Evolutionary conservation across 1,139 yeast genomes (phyloP).

Genomic region (Blastobotrys arbuscula): DNA sequence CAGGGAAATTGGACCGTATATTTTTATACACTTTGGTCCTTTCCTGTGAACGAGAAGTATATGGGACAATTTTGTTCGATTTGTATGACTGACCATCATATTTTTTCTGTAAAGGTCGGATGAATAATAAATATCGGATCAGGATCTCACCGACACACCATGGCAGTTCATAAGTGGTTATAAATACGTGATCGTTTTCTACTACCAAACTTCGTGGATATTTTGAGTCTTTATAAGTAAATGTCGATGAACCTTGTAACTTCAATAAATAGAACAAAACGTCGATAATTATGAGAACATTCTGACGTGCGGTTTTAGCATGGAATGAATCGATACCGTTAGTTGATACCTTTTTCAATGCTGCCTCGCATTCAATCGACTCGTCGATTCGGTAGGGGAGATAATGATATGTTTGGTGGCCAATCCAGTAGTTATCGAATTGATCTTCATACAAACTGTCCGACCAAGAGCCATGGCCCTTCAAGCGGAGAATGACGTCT

Average conservation of each 20-base stretch:
- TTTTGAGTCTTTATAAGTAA: not conserved
- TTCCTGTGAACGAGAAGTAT: not conserved
- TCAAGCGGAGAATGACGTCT: not conserved
- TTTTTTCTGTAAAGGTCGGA: not conserved
- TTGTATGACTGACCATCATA: not conserved
- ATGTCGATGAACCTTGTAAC: not conserved
- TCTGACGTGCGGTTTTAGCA: not conserved
- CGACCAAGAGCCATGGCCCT: not conserved
- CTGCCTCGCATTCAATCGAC: not conserved
- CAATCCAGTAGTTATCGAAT: not conserved
- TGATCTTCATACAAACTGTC: not conserved
- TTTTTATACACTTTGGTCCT: not conserved
- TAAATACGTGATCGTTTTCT: not conserved
- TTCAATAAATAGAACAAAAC: not conserved
- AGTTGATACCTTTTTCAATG: not conserved
- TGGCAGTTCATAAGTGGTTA: not conserved
- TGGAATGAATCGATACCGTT: not conserved
- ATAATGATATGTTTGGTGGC: not conserved
- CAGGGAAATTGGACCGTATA: not conserved
- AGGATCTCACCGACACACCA: not conserved
- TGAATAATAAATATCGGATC: not conserved
- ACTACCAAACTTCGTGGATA: not conserved
- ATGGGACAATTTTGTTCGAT: not conserved
- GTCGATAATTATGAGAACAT: not conserved
- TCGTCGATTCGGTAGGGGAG: not conserved